These are phyloP conservation scores for Rhododendron williamsianum DNA, from an alignment of 148 eudicot genomes.

Conservation along the genomic window DNA sequence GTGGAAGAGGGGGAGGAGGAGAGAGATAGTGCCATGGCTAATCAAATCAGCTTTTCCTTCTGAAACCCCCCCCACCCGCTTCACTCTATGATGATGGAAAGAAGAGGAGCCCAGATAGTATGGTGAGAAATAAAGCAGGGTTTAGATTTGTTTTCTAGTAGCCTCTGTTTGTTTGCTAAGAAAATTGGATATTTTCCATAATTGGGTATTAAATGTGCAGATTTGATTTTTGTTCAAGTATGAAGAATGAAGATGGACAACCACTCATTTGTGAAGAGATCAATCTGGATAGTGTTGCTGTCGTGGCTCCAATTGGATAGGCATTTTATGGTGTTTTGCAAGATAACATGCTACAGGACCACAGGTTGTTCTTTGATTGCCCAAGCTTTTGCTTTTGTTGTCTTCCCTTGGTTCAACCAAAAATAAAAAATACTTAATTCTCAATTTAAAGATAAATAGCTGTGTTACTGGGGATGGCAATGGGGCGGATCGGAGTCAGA, in stretches of 20 bases:
- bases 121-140: not conserved
- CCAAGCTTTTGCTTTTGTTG: not conserved
- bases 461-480: no score
- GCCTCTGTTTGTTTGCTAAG: not conserved
- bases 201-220: conserved; percentile 11
- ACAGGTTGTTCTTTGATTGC: not conserved
- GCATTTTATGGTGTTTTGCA: conserved; percentile 30
- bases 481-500: no score
- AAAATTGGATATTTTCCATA: conserved; percentile 5
- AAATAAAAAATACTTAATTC: no score
- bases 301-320: conserved; percentile 34
- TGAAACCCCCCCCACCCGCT: not conserved
- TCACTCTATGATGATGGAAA: not conserved
- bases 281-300: conserved; percentile 32
- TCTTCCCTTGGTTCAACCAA: not conserved
- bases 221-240: not conserved
- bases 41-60: not conserved
- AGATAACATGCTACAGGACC: not conserved
- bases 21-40: conserved; percentile 54
- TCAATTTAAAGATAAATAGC: no score
- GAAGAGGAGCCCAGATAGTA: not conserved
- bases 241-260: conserved; percentile 8
- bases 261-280: conserved; percentile 16
- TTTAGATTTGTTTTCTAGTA: not conserved
- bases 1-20: conserved; percentile 46